Evolutionary conservation across 331 rosid genomes (phyloP), one percentile per base, ranked within the genome.

Genomic region (Pyrus hybrid): DNA sequence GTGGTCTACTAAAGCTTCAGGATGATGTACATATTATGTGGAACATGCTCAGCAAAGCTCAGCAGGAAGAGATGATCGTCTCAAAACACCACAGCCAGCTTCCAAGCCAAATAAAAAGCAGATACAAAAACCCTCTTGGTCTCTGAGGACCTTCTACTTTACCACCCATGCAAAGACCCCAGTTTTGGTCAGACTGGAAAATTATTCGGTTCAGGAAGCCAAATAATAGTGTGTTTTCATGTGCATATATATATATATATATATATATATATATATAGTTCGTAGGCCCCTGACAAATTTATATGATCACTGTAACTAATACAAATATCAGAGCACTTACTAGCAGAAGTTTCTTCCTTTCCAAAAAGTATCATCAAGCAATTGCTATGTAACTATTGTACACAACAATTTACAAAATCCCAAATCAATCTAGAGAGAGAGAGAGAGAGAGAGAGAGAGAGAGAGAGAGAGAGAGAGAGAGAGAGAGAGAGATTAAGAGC

Each of bases 11-110:
- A 51, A 85, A 83, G 72, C 93, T 90, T n/a, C 65, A 81, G 23
- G 86, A 85, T 23, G 93, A 88, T 53, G 91, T 88, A 13, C 76
- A 79, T 43, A 81, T 86, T 4, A 86, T 88, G 91, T 88, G 91
- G 93, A 81, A 88, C 82, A 83, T 90, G 82, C 29, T 90, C 60
- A 85, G 80, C 18, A 73, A 54, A 25, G 41, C 68, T 37, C 68
- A 17, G 33, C 25, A 35, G 25, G 68, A 58, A 67, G 76, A 72
- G 37, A 72, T 72, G 62, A 63, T 56, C 57, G 23, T 72, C 57
- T 58, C 56, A 35, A 62, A 22, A 22, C 3, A 14, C 8, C 33
- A 13, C 76, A 17, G 41, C 21, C 67, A 23, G 13, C 54, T 23
- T 20, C 25, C 56, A 72, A 72, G 57, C 54, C 21, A 28, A 72